Evolutionary conservation across 2,329 filamentous ascomycete species (phyloP).

Genomic region (Gaeumannomyces sp.): DNA sequence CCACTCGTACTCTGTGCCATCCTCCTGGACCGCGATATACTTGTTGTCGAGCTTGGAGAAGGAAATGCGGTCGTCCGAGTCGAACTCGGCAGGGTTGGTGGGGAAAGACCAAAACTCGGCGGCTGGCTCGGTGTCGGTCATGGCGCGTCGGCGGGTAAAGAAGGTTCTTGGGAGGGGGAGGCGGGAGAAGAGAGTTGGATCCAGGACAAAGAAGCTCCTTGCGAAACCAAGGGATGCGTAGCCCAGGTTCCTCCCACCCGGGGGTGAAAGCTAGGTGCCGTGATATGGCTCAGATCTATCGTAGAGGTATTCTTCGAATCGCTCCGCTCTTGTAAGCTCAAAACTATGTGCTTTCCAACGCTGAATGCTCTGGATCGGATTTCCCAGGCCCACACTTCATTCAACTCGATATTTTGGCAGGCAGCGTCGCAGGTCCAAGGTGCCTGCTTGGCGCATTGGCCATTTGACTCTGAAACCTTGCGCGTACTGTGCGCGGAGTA

Average conservation of each 20-base stretch:
- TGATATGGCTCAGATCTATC: not conserved
- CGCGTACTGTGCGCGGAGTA: not conserved
- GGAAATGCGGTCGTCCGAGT: conserved; percentile 73
- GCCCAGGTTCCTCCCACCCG: not conserved
- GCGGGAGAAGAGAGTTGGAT: too few species aligned
- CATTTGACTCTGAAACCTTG: not conserved
- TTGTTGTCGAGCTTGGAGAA: conserved; percentile 79
- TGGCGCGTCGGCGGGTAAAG: not conserved
- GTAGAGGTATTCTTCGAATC: not conserved
- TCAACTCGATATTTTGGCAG: not conserved
- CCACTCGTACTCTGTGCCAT: conserved; percentile 81
- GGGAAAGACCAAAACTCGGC: conserved; percentile 39
- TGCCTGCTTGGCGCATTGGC: too few species aligned
- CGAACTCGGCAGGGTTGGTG: conserved; percentile 61
- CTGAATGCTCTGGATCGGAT: not conserved
- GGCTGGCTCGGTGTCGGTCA: conserved; percentile 7
- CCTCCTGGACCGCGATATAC: conserved; percentile 76
- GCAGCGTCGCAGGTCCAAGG: not conserved
- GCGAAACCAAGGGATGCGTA: not conserved
- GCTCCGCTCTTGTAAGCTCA: too few species aligned
- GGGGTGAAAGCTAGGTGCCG: too few species aligned
- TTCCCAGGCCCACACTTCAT: not conserved
- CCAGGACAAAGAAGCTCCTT: not conserved
- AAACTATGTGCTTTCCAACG: not conserved
- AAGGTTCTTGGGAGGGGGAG: too few species aligned